phyloP scores from a whole-genome alignment of 805 yeast species.

The Saturnispora dispora region DNA sequence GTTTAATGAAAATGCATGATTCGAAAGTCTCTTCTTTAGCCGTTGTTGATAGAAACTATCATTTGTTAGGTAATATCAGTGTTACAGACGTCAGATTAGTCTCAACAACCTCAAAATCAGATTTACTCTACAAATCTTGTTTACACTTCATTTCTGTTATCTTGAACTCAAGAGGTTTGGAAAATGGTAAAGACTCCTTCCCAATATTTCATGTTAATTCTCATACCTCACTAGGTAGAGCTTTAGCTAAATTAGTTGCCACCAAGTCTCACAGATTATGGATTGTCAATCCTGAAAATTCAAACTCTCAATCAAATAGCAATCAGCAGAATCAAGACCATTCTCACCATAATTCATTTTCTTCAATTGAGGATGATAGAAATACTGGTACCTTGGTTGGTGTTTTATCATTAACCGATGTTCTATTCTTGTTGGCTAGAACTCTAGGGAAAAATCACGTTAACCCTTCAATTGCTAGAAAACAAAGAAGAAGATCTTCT shows the following conservation, averaged over 20 bases:
- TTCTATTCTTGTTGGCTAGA: slow-evolving; percentile 70
- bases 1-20: slow-evolving; percentile 73
- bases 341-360: slow-evolving; percentile 3
- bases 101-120: slow-evolving; percentile 79
- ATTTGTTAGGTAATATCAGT: slow-evolving; percentile 83
- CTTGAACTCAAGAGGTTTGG: slow-evolving; percentile 79
- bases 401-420: slow-evolving; percentile 86
- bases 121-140: slow-evolving; percentile 71
- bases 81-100: slow-evolving; percentile 90
- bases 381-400: slow-evolving; percentile 80
- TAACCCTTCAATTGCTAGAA: slow-evolving; percentile 83
- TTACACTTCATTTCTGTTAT: slow-evolving; percentile 82
- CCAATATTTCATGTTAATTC: slow-evolving; percentile 92
- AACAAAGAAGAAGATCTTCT: slow-evolving; percentile 69
- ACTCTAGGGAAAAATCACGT: slow-evolving; percentile 56
- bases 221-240: slow-evolving; percentile 71
- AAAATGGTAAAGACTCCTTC: slow-evolving; percentile 90
- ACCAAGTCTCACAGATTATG: slow-evolving; percentile 86
- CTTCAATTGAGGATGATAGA: slow-evolving; percentile 21
- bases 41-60: slow-evolving; percentile 70
- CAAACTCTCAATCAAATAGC: slow-evolving; percentile 10
- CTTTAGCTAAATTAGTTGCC: slow-evolving; percentile 91
- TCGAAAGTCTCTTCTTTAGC: slow-evolving; percentile 86
- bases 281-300: slow-evolving; percentile 54
- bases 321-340: slow-evolving; percentile 8